Conservation (phyloP, 2,329 filamentous ascomycete species). For the Curvularia hawaiiensis region DNA sequence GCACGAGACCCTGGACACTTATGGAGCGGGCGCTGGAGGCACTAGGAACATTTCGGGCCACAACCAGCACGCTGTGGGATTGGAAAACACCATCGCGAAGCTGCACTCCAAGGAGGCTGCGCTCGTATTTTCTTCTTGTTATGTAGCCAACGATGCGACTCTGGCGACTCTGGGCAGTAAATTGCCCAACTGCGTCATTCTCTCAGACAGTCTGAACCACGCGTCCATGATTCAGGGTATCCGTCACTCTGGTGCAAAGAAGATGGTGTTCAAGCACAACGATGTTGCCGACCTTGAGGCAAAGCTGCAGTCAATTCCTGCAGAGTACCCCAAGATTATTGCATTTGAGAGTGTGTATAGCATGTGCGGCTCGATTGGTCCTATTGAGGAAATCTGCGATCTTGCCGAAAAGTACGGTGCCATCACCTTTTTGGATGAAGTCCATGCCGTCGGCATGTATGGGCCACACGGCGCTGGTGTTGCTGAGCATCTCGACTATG, state of each 20-base stretch:
- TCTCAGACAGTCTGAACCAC: constrained; percentile 98
- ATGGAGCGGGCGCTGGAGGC: constrained; percentile 92
- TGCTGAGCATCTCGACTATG: constrained; percentile 95
- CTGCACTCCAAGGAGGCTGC: constrained; percentile 91
- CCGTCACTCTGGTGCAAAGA: constrained; percentile 93
- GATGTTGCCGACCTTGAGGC: constrained; percentile 90
- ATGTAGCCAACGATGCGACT: constrained; percentile 97
- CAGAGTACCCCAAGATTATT: constrained; percentile 92
- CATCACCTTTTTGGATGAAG: constrained; percentile 96
- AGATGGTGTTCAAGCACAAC: constrained; percentile 99
- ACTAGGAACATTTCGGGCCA: constrained; percentile 98
- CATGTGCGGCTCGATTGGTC: constrained; percentile 98
- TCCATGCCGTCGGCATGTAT: constrained; percentile 99
- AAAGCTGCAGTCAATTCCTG: constrained; percentile 86
- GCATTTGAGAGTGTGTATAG: constrained; percentile 99
- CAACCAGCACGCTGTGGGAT: constrained; percentile 87
- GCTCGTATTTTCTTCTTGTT: constrained; percentile 96
- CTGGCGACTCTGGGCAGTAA: constrained; percentile 96
- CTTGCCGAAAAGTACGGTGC: constrained; percentile 97
- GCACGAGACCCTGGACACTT: constrained; percentile 93
- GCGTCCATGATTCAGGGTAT: constrained; percentile 99
- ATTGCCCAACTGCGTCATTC: constrained; percentile 92
- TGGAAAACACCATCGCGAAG: constrained; percentile 83
- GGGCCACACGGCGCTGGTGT: constrained; percentile 94
- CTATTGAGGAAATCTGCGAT: constrained; percentile 95